Base-by-base conservation (phyloP, 768 basidiomycete genomes). In the Mycena haematopus region DNA sequence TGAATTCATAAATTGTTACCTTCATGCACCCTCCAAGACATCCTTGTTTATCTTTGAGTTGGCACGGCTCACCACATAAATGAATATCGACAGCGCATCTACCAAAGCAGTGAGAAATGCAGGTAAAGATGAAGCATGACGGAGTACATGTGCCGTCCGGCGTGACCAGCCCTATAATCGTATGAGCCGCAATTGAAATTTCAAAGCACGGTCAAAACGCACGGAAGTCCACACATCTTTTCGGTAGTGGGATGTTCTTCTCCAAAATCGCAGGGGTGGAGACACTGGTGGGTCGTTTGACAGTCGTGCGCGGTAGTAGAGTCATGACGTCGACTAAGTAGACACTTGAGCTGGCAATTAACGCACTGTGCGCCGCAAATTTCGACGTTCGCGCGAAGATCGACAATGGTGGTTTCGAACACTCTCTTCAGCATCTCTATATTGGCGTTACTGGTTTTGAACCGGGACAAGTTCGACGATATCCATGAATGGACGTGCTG, bases 51-150 rank as follows among this genome's bases (percentile, higher is more conserved):
- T 78, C 81, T 4, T 69, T 68, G 14, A 86, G 73, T 35, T 69
- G 69, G 68, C 88, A 89, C 10, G 71, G 68, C 51, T 81, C 75
- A 10, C 86, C 88, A 49, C 87, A 89, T 2, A 87, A 63, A 72
- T 89, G 82, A 27, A 73, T 68, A 29, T 78, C 80, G 1, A 81
- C 76, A 31, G 79, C 72, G 63, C 87, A 89, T 58, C 88, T 89
- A 36, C 24, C 24, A 24, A 33, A 15, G 2, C n/a, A 36, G 14
- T 57, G 36, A 58, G 33, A 36, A 29, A 17, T n/a, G 3, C 13
- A 21, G 11, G 50, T 27, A 21, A 4, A 56, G n/a, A 49, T 13
- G 17, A 6, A 33, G 52, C 31, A 54, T 27, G 13, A 47, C 35
- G 13, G 67, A 81, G 52, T 70, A 86, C 87, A 85, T 77, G 64